These are phyloP conservation scores for Anthoceros angustus DNA, from an alignment of 225 moss, liverwort and hornwort species.

Conservation along the genomic window DNA sequence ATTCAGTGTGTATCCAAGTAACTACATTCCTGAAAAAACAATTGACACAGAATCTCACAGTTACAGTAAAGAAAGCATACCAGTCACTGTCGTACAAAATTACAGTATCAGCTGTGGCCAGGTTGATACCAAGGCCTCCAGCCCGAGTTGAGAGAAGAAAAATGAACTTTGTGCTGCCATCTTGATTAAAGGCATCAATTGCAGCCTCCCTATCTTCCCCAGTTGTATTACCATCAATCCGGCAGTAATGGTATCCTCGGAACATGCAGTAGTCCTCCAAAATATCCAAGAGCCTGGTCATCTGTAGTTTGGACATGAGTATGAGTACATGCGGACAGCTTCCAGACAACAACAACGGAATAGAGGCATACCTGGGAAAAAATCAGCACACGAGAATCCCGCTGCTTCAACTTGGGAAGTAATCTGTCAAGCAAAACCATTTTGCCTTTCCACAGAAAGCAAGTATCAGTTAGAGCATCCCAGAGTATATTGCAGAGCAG, in stretches of 20 bases:
- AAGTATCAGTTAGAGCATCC: neutral
- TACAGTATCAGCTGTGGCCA: slow-evolving; percentile 99
- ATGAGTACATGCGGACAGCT: neutral
- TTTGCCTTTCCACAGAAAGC: slow-evolving; percentile 34
- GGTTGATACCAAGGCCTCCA: slow-evolving; percentile 90
- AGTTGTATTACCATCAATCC: slow-evolving; percentile 94
- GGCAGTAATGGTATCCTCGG: slow-evolving; percentile 68
- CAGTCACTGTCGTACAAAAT: slow-evolving; percentile 98
- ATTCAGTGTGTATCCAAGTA: neutral
- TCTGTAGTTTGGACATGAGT: slow-evolving; percentile 14
- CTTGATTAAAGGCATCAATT: slow-evolving; percentile 79
- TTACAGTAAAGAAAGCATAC: slow-evolving; percentile 9
- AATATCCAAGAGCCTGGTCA: slow-evolving; percentile 95
- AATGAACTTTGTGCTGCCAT: slow-evolving; percentile 83
- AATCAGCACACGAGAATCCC: slow-evolving; percentile 87
- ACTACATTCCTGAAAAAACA: neutral
- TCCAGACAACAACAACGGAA: neutral
- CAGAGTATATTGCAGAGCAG: neutral
- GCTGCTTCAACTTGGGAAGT: slow-evolving; percentile 84
- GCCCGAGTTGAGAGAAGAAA: slow-evolving; percentile 92
- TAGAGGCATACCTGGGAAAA: slow-evolving; percentile 51
- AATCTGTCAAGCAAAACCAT: slow-evolving; percentile 97
- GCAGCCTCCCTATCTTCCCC: slow-evolving; percentile 98
- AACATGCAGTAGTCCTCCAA: slow-evolving; percentile 93
- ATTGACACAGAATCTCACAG: too few relatives aligned